Conservation (phyloP, 73 alveolate genomes). For the Diophrys sp. region DNA sequence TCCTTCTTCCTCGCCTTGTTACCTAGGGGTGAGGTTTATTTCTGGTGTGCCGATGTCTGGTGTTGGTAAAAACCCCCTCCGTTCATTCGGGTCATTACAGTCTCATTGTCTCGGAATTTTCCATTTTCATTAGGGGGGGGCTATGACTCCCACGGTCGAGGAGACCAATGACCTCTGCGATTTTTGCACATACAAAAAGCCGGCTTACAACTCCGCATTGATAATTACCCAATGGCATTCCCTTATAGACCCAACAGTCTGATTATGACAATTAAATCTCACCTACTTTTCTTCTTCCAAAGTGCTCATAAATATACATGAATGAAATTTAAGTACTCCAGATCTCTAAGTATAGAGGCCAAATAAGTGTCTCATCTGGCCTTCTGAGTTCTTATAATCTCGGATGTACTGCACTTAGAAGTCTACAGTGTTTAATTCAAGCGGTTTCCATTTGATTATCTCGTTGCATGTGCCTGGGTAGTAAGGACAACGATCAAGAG, state of each 20-base stretch:
- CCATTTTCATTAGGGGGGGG: too few relatives aligned
- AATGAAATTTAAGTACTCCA: slow-evolving; percentile 12
- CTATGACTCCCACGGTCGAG: too few relatives aligned
- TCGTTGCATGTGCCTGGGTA: slow-evolving; percentile 77
- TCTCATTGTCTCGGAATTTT: too few relatives aligned
- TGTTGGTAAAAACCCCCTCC: too few relatives aligned
- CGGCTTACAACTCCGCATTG: too few relatives aligned
- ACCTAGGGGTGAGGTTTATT: too few relatives aligned
- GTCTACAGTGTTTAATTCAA: slow-evolving; percentile 69
- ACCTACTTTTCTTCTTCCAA: slow-evolving; percentile 7
- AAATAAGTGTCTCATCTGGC: slow-evolving; percentile 14
- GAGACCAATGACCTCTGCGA: too few relatives aligned
- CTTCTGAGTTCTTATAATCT: background rate
- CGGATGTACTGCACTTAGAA: slow-evolving; percentile 34
- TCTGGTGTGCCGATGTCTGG: too few relatives aligned
- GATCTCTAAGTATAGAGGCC: slow-evolving; percentile 5
- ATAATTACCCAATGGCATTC: too few relatives aligned
- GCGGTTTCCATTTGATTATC: slow-evolving; percentile 80
- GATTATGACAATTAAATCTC: slow-evolving; percentile 2
- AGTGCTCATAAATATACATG: slow-evolving; percentile 20
- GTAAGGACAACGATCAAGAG: slow-evolving; percentile 70
- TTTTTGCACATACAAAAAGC: too few relatives aligned
- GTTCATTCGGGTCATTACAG: too few relatives aligned
- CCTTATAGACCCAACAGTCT: background rate
- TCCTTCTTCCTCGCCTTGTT: too few relatives aligned